phyloP scores from a whole-genome alignment of 2,329 filamentous ascomycete genomes.

The Botryotinia convoluta region DNA sequence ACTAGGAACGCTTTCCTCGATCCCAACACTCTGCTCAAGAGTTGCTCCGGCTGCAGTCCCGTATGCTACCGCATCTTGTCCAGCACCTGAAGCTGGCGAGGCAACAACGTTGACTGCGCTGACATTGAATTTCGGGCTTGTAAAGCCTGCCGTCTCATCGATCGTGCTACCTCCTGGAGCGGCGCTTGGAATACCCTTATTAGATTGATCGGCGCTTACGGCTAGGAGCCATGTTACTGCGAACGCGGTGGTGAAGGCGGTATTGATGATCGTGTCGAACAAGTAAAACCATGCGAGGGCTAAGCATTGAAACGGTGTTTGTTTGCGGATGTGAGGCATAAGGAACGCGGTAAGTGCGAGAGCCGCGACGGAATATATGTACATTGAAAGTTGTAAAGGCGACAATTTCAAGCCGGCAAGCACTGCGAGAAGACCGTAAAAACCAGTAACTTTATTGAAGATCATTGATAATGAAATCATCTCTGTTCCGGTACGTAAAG shows the following conservation, averaged over 20 bases:
- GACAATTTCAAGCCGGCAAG: conserved; percentile 84
- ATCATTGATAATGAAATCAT: conserved; percentile 79
- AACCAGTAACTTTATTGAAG: conserved; percentile 87
- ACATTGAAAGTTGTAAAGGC: conserved; percentile 82
- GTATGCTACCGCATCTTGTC: conserved; percentile 53
- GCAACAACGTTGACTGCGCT: conserved; percentile 54
- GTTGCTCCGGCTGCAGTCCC: conserved; percentile 43
- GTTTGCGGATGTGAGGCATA: conserved; percentile 74
- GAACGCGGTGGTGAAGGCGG: conserved; percentile 77
- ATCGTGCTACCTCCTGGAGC: conserved; percentile 45
- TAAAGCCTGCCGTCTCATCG: conserved; percentile 63
- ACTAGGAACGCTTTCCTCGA: conserved; percentile 68
- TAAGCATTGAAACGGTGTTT: conserved; percentile 75
- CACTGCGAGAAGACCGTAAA: conserved; percentile 86
- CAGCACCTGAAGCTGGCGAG: conserved; percentile 46
- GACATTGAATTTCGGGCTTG: conserved; percentile 59
- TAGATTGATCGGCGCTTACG: conserved; percentile 43
- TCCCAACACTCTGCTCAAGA: conserved; percentile 62
- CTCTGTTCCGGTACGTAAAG: conserved; percentile 80
- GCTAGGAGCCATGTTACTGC: conserved; percentile 82
- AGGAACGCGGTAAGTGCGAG: conserved; percentile 68
- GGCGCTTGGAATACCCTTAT: conserved; percentile 43
- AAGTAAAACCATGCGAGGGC: conserved; percentile 82
- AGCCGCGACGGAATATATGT: conserved; percentile 77
- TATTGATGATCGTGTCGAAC: conserved; percentile 78